Base-by-base conservation (phyloP, 805 yeast species). In the Metschnikowia lunata region DNA sequence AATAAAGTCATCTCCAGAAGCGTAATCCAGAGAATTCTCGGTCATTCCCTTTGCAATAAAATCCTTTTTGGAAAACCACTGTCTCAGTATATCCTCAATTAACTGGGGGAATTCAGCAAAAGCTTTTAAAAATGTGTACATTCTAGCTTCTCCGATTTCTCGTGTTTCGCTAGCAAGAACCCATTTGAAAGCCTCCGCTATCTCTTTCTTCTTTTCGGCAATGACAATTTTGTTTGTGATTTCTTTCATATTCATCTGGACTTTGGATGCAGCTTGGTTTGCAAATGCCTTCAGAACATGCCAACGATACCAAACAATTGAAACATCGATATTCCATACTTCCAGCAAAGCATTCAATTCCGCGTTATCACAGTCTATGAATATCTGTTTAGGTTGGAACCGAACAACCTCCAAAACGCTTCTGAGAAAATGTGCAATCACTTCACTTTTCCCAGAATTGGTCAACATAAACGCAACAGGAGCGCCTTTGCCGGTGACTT, bases 391-490 rank as follows among this genome's bases (percentile, higher is more conserved):
- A 1, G 43, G 43, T 4, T 29, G 18, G 26, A 34, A 30, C n/a
- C 26, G 14, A 29, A 36, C 30, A 34, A 29, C 34, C 9, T 26
- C 8, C n/a, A 23, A n/a, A 7, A 29, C 37, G 13, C n/a, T 29
- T 29, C 18, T 10, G 1, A 40, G 34, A 29, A 40, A 40, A 7
- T 29, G 30, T 10, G 34, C 8, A 6, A 40, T 35, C 8, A 34
- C 33, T 8, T 34, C 27, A 26, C 30, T 13, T 11, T 27, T 23
- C 29, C 34, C 13, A 7, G 34, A 29, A 14, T 40, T 40, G 38
- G 34, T 15, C 14, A 40, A 11, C 30, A 34, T 26, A 26, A 40
- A 40, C 12, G 43, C 43, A 34, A 30, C 43, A 10, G 38, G 43
- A n/a, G 34, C 30, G 6, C 38, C 34, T 28, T 18, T 30, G 4